phyloP scores from a whole-genome alignment of 164 flowering plant species.

The Macadamia integrifolia region DNA sequence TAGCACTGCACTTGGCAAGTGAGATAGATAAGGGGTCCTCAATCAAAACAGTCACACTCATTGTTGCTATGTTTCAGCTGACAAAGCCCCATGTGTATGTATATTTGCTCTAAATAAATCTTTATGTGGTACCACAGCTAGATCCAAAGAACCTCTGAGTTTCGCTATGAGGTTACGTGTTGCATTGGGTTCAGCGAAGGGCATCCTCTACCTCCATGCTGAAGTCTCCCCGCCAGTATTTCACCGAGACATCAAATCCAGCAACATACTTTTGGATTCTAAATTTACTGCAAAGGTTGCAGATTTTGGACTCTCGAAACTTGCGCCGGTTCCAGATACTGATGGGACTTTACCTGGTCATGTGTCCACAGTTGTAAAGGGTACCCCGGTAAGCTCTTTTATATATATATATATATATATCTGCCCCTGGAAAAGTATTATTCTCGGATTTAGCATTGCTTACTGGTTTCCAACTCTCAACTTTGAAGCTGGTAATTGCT shows the following conservation, averaged over 20 bases:
- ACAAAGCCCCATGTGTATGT: no score
- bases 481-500: not conserved
- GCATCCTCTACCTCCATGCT: constrained; percentile 37
- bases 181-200: constrained; percentile 34
- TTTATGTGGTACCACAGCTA: constrained; percentile 19
- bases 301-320: constrained; percentile 35
- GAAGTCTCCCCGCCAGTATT: constrained; percentile 40
- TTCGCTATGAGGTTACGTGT: constrained; percentile 29
- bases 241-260: constrained; percentile 42
- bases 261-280: constrained; percentile 36
- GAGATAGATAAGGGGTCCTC: no score
- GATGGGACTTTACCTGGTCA: constrained; percentile 22
- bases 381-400: constrained; percentile 30
- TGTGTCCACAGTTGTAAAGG: constrained; percentile 32
- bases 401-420: no score
- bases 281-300: constrained; percentile 34
- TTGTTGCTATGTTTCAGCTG: no score
- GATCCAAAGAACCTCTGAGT: constrained; percentile 13
- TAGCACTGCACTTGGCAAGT: no score
- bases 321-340: constrained; percentile 23
- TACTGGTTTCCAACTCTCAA: not conserved
- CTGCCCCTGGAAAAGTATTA: not conserved
- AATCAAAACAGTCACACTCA: no score
- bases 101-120: no score
- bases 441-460: not conserved